These are phyloP conservation scores for Otatea glauca DNA, from an alignment of 176 grass and related monocot genomes.

Conservation along the genomic window DNA sequence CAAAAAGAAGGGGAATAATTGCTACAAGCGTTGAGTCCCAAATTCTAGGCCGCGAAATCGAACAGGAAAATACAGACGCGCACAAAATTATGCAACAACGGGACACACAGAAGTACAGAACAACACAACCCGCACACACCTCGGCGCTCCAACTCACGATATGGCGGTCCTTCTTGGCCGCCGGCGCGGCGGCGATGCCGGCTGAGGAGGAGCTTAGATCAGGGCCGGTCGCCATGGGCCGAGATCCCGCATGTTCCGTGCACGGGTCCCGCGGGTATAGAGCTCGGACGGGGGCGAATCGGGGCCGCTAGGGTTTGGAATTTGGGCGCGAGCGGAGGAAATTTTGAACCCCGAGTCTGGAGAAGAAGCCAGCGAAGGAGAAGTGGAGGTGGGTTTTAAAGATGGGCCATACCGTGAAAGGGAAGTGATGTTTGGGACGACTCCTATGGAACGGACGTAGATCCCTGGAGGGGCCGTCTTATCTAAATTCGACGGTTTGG, in stretches of 20 bases:
- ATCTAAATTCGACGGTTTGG: no score
- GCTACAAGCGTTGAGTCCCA: neutral
- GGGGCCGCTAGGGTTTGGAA: slow-evolving; percentile 45
- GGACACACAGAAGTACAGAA: neutral
- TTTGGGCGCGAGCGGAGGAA: slow-evolving; percentile 52
- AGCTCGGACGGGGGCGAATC: neutral
- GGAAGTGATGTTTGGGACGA: slow-evolving; percentile 18
- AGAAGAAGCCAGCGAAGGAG: slow-evolving; percentile 15
- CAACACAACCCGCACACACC: slow-evolving; percentile 35
- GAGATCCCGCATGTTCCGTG: slow-evolving; percentile 61
- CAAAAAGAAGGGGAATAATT: neutral
- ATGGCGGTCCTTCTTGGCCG: slow-evolving; percentile 83
- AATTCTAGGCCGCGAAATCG: slow-evolving; percentile 33
- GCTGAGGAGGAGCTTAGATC: slow-evolving; percentile 55
- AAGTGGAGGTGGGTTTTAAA: slow-evolving; percentile 31
- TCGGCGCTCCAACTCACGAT: slow-evolving; percentile 81
- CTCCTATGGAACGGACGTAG: neutral
- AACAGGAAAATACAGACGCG: neutral
- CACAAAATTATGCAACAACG: neutral
- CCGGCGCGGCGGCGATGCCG: slow-evolving; percentile 2
- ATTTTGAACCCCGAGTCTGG: slow-evolving; percentile 49
- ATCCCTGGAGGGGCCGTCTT: no score
- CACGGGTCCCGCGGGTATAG: slow-evolving; percentile 6
- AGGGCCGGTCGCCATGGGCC: slow-evolving; percentile 62
- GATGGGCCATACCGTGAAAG: slow-evolving; percentile 39